Evolutionary conservation across 2,329 filamentous ascomycete genomes (phyloP), one percentile per base, ranked within the genome.

Genomic region (Dryadomyces quercus-mongolicae): DNA sequence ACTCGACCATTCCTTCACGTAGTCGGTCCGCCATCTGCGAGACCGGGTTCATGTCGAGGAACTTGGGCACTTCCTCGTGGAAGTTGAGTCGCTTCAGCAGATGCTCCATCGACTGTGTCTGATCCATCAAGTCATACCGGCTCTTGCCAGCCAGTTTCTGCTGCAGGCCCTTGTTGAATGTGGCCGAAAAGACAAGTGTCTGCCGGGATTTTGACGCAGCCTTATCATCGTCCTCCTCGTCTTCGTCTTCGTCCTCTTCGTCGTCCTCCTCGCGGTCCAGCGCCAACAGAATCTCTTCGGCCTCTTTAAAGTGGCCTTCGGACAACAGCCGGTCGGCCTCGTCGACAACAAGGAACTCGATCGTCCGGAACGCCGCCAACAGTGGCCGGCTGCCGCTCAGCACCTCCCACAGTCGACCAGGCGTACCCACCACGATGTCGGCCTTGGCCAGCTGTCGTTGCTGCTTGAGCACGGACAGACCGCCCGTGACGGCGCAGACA

Each of bases 131-230:
- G 60, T 85, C 79, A 57, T 75, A 79, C 55, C 80, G 82, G 20
- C 78, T 76, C 66, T 90, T 94, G 25, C 88, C 86, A 1, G 87
- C 82, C 13, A 98, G 77, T 67, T 96, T 97, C 62, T 92, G 88
- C 66, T 97, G 92, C 34, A 98, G 71, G 0, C 85, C 84, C 64
- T 91, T 92, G 65, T 95, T 87, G 67, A 98, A 95, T 0, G 93
- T 98, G 0, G 93, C 93, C 0, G 93, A 97, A 68, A 98, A 98
- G 20, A 98, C 89, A 0, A 98, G 78, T 0, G 91, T 97, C 65
- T 98, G 93, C 44, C 92, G 75, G 16, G 78, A 64, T 45, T 73
- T 65, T 12, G 67, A 60, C 7, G 68, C 62, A 0, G 72, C 68
- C 12, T 76, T 74, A 3, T 77, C 72, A 0, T 73, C 74, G 7